Conservation (phyloP, 345 rosid genomes). For the Hypericum androsaemum region DNA sequence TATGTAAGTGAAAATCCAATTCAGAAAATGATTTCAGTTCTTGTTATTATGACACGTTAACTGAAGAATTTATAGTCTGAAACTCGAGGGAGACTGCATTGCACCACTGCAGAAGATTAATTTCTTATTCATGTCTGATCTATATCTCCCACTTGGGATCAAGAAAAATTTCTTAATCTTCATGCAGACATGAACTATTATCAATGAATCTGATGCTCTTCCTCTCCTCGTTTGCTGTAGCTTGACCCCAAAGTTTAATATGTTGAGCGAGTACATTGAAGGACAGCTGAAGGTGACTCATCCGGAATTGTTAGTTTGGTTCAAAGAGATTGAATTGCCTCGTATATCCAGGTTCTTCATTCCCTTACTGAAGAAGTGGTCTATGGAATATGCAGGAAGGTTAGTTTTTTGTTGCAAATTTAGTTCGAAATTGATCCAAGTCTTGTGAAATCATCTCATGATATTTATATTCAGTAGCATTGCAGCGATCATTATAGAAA, state of each 20-base stretch:
- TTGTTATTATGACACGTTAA: too few species aligned
- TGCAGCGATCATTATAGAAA: conserved; percentile 56
- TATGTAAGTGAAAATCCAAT: conserved; percentile 28
- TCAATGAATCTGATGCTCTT: conserved; percentile 10
- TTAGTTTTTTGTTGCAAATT: conserved; percentile 17
- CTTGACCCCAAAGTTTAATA: conserved; percentile 32
- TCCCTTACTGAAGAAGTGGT: conserved; percentile 63
- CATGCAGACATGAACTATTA: background rate
- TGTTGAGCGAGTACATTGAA: conserved; percentile 36
- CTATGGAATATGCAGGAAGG: conserved; percentile 72
- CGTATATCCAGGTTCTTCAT: conserved; percentile 41
- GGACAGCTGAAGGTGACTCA: conserved; percentile 31
- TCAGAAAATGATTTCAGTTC: too few species aligned
- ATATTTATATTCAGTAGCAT: conserved; percentile 49
- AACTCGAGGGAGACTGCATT: too few species aligned
- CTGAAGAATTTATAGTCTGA: too few species aligned
- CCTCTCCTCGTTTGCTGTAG: conserved; percentile 25
- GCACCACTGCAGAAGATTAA: too few species aligned
- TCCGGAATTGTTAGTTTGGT: conserved; percentile 43
- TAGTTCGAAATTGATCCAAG: conserved; percentile 1
- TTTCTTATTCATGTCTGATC: too few species aligned
- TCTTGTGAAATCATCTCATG: conserved; percentile 18
- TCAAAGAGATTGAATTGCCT: conserved; percentile 50
- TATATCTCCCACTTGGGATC: too few species aligned
- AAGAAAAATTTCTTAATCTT: background rate